Percentiles rank a stretch among this genome's conserved stretches.
Conservation (phyloP, 176 grass and related monocot species). For the Ampelocalamus luodianensis region DNA sequence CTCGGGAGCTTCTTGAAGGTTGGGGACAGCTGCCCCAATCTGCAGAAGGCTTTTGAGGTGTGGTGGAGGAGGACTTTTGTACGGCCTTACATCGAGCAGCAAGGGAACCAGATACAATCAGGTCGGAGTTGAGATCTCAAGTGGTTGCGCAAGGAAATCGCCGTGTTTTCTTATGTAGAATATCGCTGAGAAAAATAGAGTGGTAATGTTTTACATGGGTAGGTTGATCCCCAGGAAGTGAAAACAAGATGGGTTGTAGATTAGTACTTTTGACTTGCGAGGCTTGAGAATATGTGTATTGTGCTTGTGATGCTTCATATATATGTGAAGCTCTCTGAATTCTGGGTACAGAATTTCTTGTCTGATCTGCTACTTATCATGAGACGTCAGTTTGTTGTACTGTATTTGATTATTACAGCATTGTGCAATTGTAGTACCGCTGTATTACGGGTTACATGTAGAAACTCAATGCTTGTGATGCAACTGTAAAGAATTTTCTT, state of each 20-base stretch:
- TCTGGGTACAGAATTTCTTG: slow-evolving; percentile 32
- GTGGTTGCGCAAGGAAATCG: neutral
- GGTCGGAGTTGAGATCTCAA: slow-evolving; percentile 40
- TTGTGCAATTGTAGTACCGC: neutral
- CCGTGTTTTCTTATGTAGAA: slow-evolving; percentile 8
- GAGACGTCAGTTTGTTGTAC: slow-evolving; percentile 5
- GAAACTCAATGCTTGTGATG: slow-evolving; percentile 30
- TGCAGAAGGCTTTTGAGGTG: slow-evolving; percentile 95
- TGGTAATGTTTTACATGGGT: slow-evolving; percentile 33
- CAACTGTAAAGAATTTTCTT: slow-evolving; percentile 31
- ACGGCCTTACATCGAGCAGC: slow-evolving; percentile 66
- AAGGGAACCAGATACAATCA: slow-evolving; percentile 36
- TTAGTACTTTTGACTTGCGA: slow-evolving; percentile 32
- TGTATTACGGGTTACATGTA: slow-evolving; percentile 9
- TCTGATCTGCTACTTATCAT: slow-evolving; percentile 26
- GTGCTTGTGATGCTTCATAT: slow-evolving; percentile 45
- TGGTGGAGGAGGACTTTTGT: slow-evolving; percentile 98
- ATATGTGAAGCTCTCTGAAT: slow-evolving; percentile 29
- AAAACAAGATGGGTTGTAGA: slow-evolving; percentile 27
- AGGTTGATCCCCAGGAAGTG: slow-evolving; percentile 6
- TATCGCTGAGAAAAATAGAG: slow-evolving; percentile 14
- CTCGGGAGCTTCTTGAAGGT: slow-evolving; percentile 80
- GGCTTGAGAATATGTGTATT: slow-evolving; percentile 21
- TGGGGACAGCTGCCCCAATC: slow-evolving; percentile 83
- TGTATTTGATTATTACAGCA: neutral